These are phyloP conservation scores for Gossypium trilobum DNA, from an alignment of 441 rosid species.

Conservation along the genomic window DNA sequence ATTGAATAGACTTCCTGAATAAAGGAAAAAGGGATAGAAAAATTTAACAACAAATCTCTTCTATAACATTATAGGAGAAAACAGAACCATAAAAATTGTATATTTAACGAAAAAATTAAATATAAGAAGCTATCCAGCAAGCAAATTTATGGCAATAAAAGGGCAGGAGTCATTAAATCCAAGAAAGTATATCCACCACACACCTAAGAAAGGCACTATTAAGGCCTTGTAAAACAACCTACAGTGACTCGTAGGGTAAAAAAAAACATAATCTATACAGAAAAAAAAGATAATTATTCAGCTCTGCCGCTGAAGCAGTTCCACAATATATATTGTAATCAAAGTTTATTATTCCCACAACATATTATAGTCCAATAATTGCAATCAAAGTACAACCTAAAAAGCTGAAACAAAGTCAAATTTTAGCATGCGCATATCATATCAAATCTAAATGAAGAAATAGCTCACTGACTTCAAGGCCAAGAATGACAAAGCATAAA, in stretches of 20 bases:
- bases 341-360: not conserved
- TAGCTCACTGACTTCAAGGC: not conserved
- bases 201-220: not conserved
- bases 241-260: not conserved
- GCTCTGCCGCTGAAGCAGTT: not conserved
- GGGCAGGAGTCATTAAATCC: not conserved
- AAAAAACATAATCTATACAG: not conserved
- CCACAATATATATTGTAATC: not conserved
- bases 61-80: not conserved
- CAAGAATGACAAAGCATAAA: not conserved
- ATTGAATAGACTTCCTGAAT: constrained; percentile 82
- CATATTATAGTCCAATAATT: not conserved
- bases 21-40: constrained; percentile 16
- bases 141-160: not conserved
- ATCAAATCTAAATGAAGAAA: not conserved
- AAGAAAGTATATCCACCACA: not conserved
- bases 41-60: not conserved
- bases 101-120: not conserved
- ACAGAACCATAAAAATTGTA: not conserved
- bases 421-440: not conserved
- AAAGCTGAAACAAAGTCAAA: not conserved
- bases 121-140: not conserved
- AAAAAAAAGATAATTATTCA: not conserved
- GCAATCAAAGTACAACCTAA: not conserved
- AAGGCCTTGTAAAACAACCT: not conserved